Base-by-base conservation (phyloP, 495 filamentous ascomycete species). In the Neurospora sp. region DNA sequence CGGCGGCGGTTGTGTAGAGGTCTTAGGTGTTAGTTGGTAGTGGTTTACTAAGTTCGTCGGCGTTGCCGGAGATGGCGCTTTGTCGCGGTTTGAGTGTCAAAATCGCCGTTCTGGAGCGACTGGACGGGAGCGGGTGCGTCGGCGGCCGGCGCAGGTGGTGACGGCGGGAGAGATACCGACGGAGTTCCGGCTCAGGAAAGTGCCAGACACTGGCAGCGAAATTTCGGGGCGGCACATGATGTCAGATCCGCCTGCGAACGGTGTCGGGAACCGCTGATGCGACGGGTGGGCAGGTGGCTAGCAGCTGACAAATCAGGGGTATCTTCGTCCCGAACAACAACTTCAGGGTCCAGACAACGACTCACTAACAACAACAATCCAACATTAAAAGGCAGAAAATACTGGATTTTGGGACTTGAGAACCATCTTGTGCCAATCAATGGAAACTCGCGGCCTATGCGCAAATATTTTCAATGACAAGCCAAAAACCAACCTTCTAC, bases 161-260 rank as follows among this genome's bases (percentile, higher is more conserved):
- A 61, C 27, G 27, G 27, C 53, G 53, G 53, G 53, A 35, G 53
- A 61, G 53, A 65, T 37, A 18, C 53, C 27, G 53, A 65, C 53
- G 53, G 53, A 65, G 27, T 65, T 35, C 35, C 53, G 53, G 53
- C 53, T 61, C 14, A 27, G 22, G 53, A 61, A 31, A 18, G 53
- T 61, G 22, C 35, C 53, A 16, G 14, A 61, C 22, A 16, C 53
- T 76, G 72, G 78, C 77, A 77, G 76, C 72, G 76, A 80, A 77
- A 80, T 76, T 76, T 80, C 77, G 78, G 53, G 53, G 53, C 12
- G 12, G 53, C 12, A 78, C 75, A 82, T 83, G 83, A 84, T 84
- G 81, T 84, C 83, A 83, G 76, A 68, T 70, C 71, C 68, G 53
- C 69, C 31, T 74, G 16, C 40, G 39, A 59, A 16, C 16, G 16